Conservation (phyloP, 225 moss, liverwort and hornwort species). For the Rhytidiadelphus loreus region DNA sequence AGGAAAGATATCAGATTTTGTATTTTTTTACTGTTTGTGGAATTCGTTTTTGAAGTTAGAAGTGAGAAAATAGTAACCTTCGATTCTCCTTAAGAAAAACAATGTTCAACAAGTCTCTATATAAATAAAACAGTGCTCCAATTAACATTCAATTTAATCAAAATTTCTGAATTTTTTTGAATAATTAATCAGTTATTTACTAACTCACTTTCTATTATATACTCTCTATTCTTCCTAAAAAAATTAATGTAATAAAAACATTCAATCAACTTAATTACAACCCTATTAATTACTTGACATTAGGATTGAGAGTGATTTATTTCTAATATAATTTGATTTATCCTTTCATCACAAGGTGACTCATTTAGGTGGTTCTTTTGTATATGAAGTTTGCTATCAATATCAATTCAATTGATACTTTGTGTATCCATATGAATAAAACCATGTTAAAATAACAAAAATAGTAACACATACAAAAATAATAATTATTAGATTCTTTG, state of each 20-base stretch:
- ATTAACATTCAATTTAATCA: neutral
- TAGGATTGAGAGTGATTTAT: neutral
- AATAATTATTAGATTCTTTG: neutral
- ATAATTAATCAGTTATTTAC: neutral
- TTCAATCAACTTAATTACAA: neutral
- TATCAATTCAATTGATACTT: neutral
- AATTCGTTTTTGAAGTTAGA: neutral
- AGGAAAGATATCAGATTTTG: rapidly evolving
- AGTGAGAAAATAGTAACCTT: neutral
- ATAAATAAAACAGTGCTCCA: rapidly evolving
- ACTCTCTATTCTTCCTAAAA: rapidly evolving
- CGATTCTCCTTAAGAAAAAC: neutral
- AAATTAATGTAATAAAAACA: no score
- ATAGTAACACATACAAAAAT: neutral
- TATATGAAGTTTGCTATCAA: neutral
- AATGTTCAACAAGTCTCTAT: neutral
- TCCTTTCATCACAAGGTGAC: neutral
- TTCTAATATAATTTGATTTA: neutral
- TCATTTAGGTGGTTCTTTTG: neutral
- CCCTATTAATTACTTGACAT: rapidly evolving
- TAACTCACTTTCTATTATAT: neutral
- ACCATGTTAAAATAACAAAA: neutral
- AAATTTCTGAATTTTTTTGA: neutral
- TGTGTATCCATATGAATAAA: neutral
- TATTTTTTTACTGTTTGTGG: neutral